These are phyloP conservation scores for Colletotrichum simmondsii DNA, from an alignment of 2,329 filamentous ascomycete genomes.

Conservation along the genomic window DNA sequence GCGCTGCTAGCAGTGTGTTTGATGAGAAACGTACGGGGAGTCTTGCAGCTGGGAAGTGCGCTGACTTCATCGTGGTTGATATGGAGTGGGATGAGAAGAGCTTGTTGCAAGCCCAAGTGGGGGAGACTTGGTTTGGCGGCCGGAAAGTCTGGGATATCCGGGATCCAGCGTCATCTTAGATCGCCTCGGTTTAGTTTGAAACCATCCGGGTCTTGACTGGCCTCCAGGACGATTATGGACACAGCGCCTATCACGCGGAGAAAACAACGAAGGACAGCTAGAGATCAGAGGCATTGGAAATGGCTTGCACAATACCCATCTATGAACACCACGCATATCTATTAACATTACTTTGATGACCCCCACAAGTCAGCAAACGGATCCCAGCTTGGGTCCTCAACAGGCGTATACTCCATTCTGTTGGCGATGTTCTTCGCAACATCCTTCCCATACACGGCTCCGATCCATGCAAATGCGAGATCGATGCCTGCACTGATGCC, in stretches of 20 bases:
- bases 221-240: too few relatives aligned
- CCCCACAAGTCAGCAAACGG: constrained; percentile 57
- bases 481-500: constrained; percentile 72
- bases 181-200: too few relatives aligned
- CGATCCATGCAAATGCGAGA: constrained; percentile 67
- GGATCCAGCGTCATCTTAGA: background rate
- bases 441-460: constrained; percentile 62
- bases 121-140: constrained; percentile 66
- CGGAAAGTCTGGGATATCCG: constrained; percentile 46
- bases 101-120: constrained; percentile 56
- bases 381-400: constrained; percentile 60
- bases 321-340: background rate
- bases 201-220: too few relatives aligned
- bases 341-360: background rate
- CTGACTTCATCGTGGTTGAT: constrained; percentile 67
- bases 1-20: constrained; percentile 69
- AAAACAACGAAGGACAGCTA: background rate
- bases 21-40: constrained; percentile 64
- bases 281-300: background rate
- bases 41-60: constrained; percentile 61
- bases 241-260: background rate
- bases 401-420: constrained; percentile 68
- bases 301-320: background rate
- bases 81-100: constrained; percentile 59
- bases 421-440: constrained; percentile 59